phyloP scores from a whole-genome alignment of 805 yeast genomes.

The Wickerhamiella kurtzmanii region DNA sequence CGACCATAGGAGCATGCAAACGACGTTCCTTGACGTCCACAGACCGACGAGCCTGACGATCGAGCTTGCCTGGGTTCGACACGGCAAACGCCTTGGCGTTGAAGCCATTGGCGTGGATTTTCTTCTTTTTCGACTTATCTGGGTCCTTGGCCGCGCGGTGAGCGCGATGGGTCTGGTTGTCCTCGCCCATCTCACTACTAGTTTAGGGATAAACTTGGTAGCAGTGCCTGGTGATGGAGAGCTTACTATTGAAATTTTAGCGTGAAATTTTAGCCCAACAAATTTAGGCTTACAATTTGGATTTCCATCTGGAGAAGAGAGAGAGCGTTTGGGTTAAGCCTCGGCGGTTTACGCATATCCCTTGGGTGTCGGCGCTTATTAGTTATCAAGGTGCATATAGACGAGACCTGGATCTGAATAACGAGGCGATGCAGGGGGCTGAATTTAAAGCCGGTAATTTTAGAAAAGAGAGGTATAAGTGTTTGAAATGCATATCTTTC shows the following conservation, averaged over 20 bases:
- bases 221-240: too few relatives aligned
- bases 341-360: too few relatives aligned
- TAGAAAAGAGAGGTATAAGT: neutral
- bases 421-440: neutral
- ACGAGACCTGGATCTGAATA: neutral
- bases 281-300: too few relatives aligned
- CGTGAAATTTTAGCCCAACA: neutral
- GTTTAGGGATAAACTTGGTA: neutral
- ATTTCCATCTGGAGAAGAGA: too few relatives aligned
- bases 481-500: too few relatives aligned
- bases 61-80: conserved; percentile 73
- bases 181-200: neutral
- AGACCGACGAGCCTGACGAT: conserved; percentile 68
- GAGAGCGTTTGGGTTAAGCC: too few relatives aligned
- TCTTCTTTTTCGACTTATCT: conserved; percentile 61
- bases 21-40: conserved; percentile 72
- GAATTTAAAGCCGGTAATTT: neutral
- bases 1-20: conserved; percentile 94
- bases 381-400: neutral
- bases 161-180: conserved; percentile 56
- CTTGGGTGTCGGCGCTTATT: neutral
- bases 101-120: conserved; percentile 74
- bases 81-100: conserved; percentile 79
- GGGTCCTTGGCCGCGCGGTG: conserved; percentile 51
- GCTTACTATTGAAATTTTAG: neutral